Conservation (phyloP, 352 stramenopile species). For the Globisporangium carolinianum region DNA sequence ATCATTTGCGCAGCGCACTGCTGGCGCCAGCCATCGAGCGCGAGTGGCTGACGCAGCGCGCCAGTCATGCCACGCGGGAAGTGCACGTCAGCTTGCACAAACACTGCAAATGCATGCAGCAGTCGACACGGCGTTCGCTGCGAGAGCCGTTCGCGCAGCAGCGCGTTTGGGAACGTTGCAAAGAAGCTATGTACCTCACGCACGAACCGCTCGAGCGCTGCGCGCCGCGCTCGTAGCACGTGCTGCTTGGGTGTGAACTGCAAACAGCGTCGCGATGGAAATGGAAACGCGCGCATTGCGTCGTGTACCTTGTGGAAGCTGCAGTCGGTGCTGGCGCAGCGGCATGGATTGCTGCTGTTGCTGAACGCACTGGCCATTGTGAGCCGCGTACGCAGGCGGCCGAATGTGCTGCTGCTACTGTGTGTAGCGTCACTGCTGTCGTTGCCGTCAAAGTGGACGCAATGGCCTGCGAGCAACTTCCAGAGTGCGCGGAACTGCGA, state of each 20-base stretch:
- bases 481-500: slow-evolving; percentile 60
- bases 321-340: slow-evolving; percentile 28
- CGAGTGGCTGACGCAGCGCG: slow-evolving; percentile 34
- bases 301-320: slow-evolving; percentile 35
- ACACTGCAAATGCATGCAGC: slow-evolving; percentile 41
- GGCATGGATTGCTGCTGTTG: slow-evolving; percentile 15
- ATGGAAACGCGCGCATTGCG: slow-evolving; percentile 27
- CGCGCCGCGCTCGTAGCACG: slow-evolving; percentile 28
- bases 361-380: background rate
- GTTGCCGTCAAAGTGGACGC: background rate
- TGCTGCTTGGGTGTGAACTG: slow-evolving; percentile 19
- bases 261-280: slow-evolving; percentile 26
- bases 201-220: slow-evolving; percentile 35
- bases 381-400: slow-evolving; percentile 6
- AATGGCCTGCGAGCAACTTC: slow-evolving; percentile 23
- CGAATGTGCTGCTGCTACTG: slow-evolving; percentile 5
- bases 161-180: slow-evolving; percentile 19
- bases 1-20: slow-evolving; percentile 47
- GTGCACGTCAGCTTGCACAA: slow-evolving; percentile 40
- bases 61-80: slow-evolving; percentile 24
- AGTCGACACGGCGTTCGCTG: slow-evolving; percentile 26
- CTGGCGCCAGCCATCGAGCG: slow-evolving; percentile 45
- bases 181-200: slow-evolving; percentile 37
- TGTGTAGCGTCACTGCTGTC: background rate
- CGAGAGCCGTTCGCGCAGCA: slow-evolving; percentile 32